Conservation (phyloP, 116 monocot genomes). For the Zostera marina region DNA sequence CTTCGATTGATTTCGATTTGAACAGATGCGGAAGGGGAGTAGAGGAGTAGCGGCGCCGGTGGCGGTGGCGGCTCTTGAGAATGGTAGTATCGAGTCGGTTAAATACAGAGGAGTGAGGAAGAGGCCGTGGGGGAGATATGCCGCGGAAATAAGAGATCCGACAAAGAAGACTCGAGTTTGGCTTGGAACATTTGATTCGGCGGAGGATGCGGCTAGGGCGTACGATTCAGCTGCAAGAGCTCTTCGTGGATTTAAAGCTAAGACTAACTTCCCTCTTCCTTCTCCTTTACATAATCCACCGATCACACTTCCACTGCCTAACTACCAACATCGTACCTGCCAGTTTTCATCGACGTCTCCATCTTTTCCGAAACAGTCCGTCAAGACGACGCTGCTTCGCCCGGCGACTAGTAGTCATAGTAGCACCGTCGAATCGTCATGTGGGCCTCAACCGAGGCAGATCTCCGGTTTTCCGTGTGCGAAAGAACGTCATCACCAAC, state of each 20-base stretch:
- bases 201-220: constrained; percentile 52
- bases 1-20: too few relatives aligned
- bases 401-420: constrained; percentile 17
- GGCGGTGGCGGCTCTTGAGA: too few relatives aligned
- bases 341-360: not conserved
- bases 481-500: constrained; percentile 2
- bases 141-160: constrained; percentile 43
- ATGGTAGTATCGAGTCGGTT: not conserved
- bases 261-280: constrained; percentile 20
- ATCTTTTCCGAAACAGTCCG: not conserved
- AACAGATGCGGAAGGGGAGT: too few relatives aligned
- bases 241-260: constrained; percentile 23
- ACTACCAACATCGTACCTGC: not conserved
- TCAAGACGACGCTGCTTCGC: not conserved
- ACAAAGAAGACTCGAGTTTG: constrained; percentile 32
- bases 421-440: constrained; percentile 32
- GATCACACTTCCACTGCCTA: not conserved
- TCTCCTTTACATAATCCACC: not conserved
- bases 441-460: not conserved
- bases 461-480: not conserved
- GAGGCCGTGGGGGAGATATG: constrained; percentile 35
- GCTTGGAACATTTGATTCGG: constrained; percentile 60
- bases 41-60: too few relatives aligned
- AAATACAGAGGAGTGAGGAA: constrained; percentile 26
- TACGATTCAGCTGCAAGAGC: constrained; percentile 31